A percentile compares a stretch with the other conserved stretches of the same genome.
These are phyloP conservation scores for Naganishia albida DNA, from an alignment of 1,284 basidiomycete genomes.

Conservation along the genomic window DNA sequence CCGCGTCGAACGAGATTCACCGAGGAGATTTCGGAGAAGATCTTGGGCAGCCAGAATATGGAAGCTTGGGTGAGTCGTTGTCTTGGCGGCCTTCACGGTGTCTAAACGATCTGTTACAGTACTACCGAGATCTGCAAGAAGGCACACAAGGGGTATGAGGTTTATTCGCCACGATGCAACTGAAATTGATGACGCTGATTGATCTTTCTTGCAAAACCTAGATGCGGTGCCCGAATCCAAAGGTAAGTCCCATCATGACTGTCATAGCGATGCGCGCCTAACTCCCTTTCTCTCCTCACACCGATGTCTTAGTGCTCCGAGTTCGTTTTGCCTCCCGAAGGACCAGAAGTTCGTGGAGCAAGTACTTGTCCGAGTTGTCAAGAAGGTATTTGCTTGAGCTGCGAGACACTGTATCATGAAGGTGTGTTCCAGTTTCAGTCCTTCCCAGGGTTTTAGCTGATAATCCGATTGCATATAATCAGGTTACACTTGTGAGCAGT, in stretches of 20 bases:
- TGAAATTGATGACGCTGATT: no score
- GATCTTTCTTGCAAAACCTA: no score
- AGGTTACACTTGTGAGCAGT: constrained; percentile 20
- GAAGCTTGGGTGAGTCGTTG: constrained; percentile 10
- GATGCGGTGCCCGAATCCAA: constrained; percentile 19
- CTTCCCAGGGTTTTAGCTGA: background rate
- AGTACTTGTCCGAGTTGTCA: constrained; percentile 13
- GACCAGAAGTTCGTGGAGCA: constrained; percentile 9
- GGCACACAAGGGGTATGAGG: constrained; percentile 7
- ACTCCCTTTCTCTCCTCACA: background rate
- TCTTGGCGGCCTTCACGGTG: background rate
- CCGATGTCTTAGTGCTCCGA: constrained; percentile 10
- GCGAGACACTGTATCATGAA: constrained; percentile 20
- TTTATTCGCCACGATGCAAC: background rate
- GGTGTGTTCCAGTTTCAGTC: background rate
- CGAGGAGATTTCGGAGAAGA: background rate
- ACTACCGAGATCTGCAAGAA: constrained; percentile 20
- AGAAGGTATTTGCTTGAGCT: constrained; percentile 21
- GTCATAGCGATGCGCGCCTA: background rate
- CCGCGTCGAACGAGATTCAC: constrained; percentile 12
- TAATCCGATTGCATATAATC: background rate
- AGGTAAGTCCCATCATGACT: background rate
- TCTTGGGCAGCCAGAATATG: constrained; percentile 17
- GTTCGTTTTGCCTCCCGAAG: constrained; percentile 15
- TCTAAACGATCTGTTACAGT: no score